Percentiles rank a stretch among this genome's conserved stretches.
These are phyloP conservation scores for Penicillium sp. DNA, from an alignment of 2,329 filamentous ascomycete genomes.

Conservation along the genomic window DNA sequence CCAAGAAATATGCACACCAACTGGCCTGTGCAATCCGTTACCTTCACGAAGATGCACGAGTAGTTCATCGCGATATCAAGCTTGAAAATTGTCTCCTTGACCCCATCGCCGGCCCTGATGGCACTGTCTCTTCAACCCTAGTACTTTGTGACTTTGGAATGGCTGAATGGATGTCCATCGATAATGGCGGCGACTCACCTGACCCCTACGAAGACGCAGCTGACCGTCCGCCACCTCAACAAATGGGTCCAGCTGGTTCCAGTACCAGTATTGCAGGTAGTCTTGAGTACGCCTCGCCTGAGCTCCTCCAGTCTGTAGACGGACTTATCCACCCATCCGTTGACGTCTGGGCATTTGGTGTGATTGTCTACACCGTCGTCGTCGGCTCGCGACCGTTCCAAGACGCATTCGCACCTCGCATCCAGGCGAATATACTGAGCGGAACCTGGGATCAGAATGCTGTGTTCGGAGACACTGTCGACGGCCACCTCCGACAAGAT, in stretches of 20 bases:
- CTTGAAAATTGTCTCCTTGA: constrained; percentile 69
- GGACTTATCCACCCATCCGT: constrained; percentile 54
- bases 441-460: constrained; percentile 60
- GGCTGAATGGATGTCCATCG: constrained; percentile 65
- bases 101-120: constrained; percentile 50
- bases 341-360: constrained; percentile 69
- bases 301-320: constrained; percentile 43
- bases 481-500: constrained; percentile 41
- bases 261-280: constrained; percentile 63
- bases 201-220: constrained; percentile 51
- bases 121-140: constrained; percentile 55
- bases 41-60: constrained; percentile 65
- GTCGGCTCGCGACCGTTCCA: constrained; percentile 65
- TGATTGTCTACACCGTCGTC: constrained; percentile 62
- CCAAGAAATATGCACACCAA: constrained; percentile 63
- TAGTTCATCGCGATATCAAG: constrained; percentile 69
- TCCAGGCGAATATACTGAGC: constrained; percentile 60
- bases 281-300: constrained; percentile 56
- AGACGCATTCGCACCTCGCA: constrained; percentile 59
- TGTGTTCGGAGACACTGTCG: constrained; percentile 47
- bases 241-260: constrained; percentile 57
- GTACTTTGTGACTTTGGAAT: constrained; percentile 70
- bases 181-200: constrained; percentile 53
- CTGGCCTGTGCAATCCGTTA: constrained; percentile 66
- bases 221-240: constrained; percentile 50